A percentile compares a stretch with the other conserved stretches of the same genome.
Evolutionary conservation across 768 basidiomycete species (phyloP).

Genomic region (Pholiota molesta): DNA sequence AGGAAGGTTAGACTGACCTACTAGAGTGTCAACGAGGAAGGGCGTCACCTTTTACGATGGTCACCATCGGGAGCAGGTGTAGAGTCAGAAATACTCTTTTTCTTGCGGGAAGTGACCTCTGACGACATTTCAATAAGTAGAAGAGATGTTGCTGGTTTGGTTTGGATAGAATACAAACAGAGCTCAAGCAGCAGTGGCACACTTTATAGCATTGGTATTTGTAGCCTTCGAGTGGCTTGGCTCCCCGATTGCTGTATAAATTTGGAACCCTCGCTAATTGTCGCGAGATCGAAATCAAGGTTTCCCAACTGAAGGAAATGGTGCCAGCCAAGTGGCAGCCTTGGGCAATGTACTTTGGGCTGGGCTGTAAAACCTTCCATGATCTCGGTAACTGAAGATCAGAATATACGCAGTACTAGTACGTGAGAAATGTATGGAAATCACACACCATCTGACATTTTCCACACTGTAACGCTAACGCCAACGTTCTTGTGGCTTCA

Average conservation of each 20-base stretch:
- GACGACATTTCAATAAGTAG: conserved; percentile 28
- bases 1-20: conserved; percentile 6
- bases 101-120: conserved; percentile 31
- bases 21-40: neutral
- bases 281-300: conserved; percentile 15
- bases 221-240: conserved; percentile 16
- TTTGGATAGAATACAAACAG: neutral
- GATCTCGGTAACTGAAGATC: conserved; percentile 16
- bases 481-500: conserved; percentile 5
- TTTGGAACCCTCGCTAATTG: conserved; percentile 2
- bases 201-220: conserved; percentile 30
- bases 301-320: conserved; percentile 10
- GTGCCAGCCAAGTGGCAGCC: conserved; percentile 1
- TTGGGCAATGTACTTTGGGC: conserved; percentile 8
- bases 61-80: conserved; percentile 33
- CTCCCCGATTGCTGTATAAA: conserved; percentile 12
- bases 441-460: conserved; percentile 5
- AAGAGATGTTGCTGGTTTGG: neutral
- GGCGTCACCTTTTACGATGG: conserved; percentile 26
- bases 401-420: conserved; percentile 6
- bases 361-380: conserved; percentile 8
- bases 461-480: conserved; percentile 10
- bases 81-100: conserved; percentile 28
- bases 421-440: conserved; percentile 14
- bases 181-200: neutral